These are phyloP conservation scores for Trypanosoma cruzi DNA, from an alignment of 208 protist species.

Conservation along the genomic window DNA sequence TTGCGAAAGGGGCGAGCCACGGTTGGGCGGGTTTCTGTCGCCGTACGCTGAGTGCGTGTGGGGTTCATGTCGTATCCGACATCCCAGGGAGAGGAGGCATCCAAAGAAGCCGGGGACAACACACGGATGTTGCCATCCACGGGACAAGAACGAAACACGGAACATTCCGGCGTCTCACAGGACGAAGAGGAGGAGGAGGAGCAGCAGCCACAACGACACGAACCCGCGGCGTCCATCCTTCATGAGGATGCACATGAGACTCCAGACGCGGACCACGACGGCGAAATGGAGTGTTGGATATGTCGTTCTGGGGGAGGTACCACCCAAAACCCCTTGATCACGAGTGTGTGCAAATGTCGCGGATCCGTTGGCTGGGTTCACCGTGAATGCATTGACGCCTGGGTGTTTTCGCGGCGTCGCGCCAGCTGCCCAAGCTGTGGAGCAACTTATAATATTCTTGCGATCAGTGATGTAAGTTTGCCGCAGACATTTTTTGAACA, in stretches of 20 bases:
- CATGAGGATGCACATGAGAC: background rate
- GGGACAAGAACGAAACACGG: no score
- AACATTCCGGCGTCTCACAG: no score
- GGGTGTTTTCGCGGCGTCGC: constrained; percentile 59
- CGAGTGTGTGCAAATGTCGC: constrained; percentile 53
- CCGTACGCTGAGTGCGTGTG: no score
- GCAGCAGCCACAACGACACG: background rate
- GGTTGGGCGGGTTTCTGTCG: no score
- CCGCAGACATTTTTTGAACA: constrained; percentile 17
- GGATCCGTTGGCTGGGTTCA: constrained; percentile 68
- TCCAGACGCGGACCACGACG: background rate
- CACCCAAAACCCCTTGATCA: constrained; percentile 49
- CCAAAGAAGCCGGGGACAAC: no score
- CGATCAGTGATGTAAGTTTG: constrained; percentile 18
- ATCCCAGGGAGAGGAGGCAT: no score
- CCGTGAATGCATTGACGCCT: constrained; percentile 66
- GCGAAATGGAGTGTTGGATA: constrained; percentile 62
- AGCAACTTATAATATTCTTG: constrained; percentile 44
- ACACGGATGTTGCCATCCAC: no score
- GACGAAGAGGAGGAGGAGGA: no score
- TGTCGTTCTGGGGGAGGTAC: constrained; percentile 47
- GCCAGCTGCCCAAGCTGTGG: constrained; percentile 55
- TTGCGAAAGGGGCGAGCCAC: no score
- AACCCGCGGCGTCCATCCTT: background rate
- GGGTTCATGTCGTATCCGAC: no score